These are phyloP conservation scores for Ziziphus jujuba DNA, from an alignment of 306 rosid genomes.

Conservation along the genomic window DNA sequence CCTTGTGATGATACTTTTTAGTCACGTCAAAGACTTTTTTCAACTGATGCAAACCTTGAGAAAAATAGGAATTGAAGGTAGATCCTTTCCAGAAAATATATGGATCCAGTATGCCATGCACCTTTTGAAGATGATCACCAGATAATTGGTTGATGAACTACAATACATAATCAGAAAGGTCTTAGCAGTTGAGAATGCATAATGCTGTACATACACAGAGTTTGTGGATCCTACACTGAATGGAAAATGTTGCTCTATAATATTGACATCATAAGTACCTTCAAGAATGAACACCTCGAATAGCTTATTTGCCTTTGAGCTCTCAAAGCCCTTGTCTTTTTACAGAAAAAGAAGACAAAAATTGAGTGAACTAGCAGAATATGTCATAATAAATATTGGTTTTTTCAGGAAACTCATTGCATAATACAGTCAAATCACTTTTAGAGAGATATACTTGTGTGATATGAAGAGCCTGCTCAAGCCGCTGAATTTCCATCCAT, in stretches of 20 bases:
- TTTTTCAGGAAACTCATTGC: slow-evolving; percentile 1
- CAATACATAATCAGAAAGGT: slow-evolving; percentile 22
- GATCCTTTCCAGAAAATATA: slow-evolving; percentile 35
- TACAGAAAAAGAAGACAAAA: not conserved
- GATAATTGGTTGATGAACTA: slow-evolving; percentile 50
- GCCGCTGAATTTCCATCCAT: slow-evolving; percentile 90
- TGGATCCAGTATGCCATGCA: slow-evolving; percentile 34
- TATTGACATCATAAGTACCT: slow-evolving; percentile 45
- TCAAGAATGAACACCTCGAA: slow-evolving; percentile 59
- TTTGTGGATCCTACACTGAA: not conserved
- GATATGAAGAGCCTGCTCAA: slow-evolving; percentile 92
- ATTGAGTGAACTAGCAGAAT: slow-evolving; percentile 19
- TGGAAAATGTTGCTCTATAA: not conserved
- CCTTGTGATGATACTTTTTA: slow-evolving; percentile 80
- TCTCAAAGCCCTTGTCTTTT: slow-evolving; percentile 55
- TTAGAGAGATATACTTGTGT: slow-evolving; percentile 47
- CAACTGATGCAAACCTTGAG: slow-evolving; percentile 50
- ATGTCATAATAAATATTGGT: not conserved
- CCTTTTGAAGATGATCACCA: slow-evolving; percentile 32
- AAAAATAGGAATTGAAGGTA: slow-evolving; percentile 34
- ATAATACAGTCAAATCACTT: not conserved
- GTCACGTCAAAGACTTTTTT: slow-evolving; percentile 39
- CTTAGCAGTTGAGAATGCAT: slow-evolving; percentile 8
- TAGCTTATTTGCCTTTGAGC: slow-evolving; percentile 39
- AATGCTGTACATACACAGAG: too few species aligned